phyloP scores from a whole-genome alignment of 148 eudicot genomes.

The Tetragonia tetragonoides region DNA sequence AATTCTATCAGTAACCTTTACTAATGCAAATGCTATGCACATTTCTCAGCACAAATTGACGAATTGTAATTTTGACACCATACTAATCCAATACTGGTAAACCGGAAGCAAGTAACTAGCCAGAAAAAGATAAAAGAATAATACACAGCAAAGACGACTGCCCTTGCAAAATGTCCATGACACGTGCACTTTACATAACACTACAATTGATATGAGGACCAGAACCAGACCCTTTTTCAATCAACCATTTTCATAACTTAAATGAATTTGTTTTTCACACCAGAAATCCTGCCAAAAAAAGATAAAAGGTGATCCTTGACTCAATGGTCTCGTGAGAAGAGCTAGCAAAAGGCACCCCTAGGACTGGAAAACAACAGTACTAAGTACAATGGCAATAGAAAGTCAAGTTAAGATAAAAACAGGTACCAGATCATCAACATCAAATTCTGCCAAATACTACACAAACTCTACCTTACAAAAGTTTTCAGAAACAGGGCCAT shows the following conservation, averaged over 20 bases:
- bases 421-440: neutral
- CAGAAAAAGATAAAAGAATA: no score
- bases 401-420: neutral
- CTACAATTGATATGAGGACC: neutral
- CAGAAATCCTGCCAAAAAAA: neutral
- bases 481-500: constrained; percentile 86
- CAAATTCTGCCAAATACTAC: neutral
- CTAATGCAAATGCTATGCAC: neutral
- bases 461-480: constrained; percentile 58
- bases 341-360: neutral
- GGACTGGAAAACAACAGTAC: neutral
- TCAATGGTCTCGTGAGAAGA: neutral
- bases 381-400: neutral
- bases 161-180: neutral
- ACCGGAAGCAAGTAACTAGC: neutral
- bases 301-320: neutral
- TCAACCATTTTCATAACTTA: no score
- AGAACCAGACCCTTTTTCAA: neutral
- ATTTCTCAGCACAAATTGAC: neutral
- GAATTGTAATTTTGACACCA: neutral
- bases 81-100: neutral
- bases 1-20: neutral
- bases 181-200: neutral
- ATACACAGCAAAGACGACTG: no score
- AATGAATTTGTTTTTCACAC: neutral